Percentiles rank a stretch among this genome's conserved stretches.
Evolutionary conservation across 768 basidiomycete species (phyloP).

Genomic region (Infundibulicybe gibba): DNA sequence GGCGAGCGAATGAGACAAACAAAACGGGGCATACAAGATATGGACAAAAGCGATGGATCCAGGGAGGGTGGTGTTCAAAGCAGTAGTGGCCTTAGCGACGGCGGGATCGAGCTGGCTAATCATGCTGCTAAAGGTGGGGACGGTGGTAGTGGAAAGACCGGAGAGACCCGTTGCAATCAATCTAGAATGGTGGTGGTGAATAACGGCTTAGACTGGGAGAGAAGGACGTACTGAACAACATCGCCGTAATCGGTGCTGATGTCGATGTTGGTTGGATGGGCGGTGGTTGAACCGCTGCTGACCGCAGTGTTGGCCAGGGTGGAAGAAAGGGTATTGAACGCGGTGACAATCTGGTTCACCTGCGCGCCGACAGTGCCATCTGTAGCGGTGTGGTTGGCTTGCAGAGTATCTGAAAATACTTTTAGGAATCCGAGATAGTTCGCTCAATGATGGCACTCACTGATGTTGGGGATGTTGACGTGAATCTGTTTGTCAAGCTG

Average conservation of each 20-base stretch:
- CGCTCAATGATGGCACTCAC: constrained; percentile 11
- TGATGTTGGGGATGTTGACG: constrained; percentile 17
- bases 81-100: constrained; percentile 16
- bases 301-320: constrained; percentile 18
- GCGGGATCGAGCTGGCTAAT: constrained; percentile 24
- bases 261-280: constrained; percentile 28
- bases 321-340: constrained; percentile 19
- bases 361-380: constrained; percentile 24
- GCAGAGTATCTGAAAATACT: constrained; percentile 18
- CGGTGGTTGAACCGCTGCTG: constrained; percentile 27
- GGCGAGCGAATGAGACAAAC: background rate
- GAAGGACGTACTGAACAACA: constrained; percentile 21
- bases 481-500: constrained; percentile 18
- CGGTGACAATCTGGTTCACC: constrained; percentile 18
- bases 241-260: constrained; percentile 26
- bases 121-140: constrained; percentile 22
- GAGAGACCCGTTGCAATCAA: constrained; percentile 24
- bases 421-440: background rate
- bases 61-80: constrained; percentile 28
- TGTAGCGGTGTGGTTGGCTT: constrained; percentile 23
- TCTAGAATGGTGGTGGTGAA: constrained; percentile 11
- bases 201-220: background rate
- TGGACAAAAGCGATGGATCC: constrained; percentile 20
- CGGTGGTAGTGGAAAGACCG: constrained; percentile 18
- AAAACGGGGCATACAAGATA: constrained; percentile 18